Evolutionary conservation across 768 basidiomycete species (phyloP), one percentile per base, ranked within the genome.

Genomic region (Clathrus columnatus): DNA sequence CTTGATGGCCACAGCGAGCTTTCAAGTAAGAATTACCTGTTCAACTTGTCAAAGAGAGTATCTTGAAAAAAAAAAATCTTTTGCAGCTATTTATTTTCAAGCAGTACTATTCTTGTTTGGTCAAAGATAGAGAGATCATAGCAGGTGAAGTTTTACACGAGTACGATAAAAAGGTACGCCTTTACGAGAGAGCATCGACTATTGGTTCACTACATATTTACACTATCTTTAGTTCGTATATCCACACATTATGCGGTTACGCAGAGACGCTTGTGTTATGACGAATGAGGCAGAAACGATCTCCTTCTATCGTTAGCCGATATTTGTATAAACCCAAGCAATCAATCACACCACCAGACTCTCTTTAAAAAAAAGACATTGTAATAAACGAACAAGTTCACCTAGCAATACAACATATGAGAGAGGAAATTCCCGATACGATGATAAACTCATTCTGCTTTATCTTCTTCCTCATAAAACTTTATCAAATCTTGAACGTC

Each of bases 401-500:
- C 36, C 26, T 26, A 26, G 30, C 43, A 23, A 48, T 55, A 57
- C 27, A 57, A 51, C 28, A n/a, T n/a, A n/a, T n/a, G n/a, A n/a
- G n/a, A n/a, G n/a, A n/a, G n/a, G n/a, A n/a, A n/a, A 51, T 51
- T 17, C 48, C 29, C 54, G 16, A 36, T n/a, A 36, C 36, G 36
- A 36, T 36, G 36, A 36, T 36, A 28, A 26, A 18, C 32, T 50
- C 23, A 57, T 41, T 23, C 14, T 23, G 47, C 47, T 6, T 50
- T 29, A 28, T 41, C 50, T 7, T 68, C 69, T 20, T 62, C 57
- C 61, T 81, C 76, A 72, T 91, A 94, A 70, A 87, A 95, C 74
- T 83, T 91, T 69, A 85, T 79, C 63, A 98, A 61, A 67, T 99
- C 96, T 65, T 78, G 72, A 28, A 99, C 92, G 66, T 99, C 96